Base-by-base conservation (phyloP, 2,329 filamentous ascomycete species). In the Chaetomium globosum region DNA sequence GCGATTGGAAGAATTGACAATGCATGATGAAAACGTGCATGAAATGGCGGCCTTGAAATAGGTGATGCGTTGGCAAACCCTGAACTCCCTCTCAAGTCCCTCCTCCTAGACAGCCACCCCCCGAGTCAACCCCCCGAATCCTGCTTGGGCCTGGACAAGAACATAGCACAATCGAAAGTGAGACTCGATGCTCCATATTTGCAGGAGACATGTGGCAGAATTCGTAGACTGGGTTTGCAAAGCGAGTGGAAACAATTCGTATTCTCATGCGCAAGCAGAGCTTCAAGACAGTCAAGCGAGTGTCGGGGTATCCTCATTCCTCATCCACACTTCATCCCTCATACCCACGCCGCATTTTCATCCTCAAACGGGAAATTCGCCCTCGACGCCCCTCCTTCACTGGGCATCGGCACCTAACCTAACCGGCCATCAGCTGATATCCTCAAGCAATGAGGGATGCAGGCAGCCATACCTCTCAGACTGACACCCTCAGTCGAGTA, bases 281-380 rank as follows among this genome's bases (percentile, higher is more conserved):
- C 28, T 28, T 39, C n/a, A 51, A 28, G 49, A 26, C 30, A 23
- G 19, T 56, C 43, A 56, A 62, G 60, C 52, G 60, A 62, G 53
- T 43, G 52, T 62, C n/a, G 51, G 59, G 59, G 59, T 61, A 61
- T 61, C 16, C 19, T 61, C 49, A 49, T 62, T 21, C 43, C 28
- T 23, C 52, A 46, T 39, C 12, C 21, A 16, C 19, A 8, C 21
- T 26, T 54, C 39, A 28, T 62, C 28, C 43, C 52, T 56, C 43
- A 10, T 57, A 12, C 49, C 31, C 49, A 39, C 12, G 31, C 21
- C 39, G 3, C 19, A 16, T 26, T 21, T 48, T 19, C 13, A 28
- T 26, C 21, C 48, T 28, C 48, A 26, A 21, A 16, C 21, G 13
- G 23, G 23, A 13, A 23, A 43, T 43, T 23, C 21, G 13, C 12